Evolutionary conservation across 2,329 filamentous ascomycete species (phyloP).

Genomic region (Pseudocercospora fuligena): DNA sequence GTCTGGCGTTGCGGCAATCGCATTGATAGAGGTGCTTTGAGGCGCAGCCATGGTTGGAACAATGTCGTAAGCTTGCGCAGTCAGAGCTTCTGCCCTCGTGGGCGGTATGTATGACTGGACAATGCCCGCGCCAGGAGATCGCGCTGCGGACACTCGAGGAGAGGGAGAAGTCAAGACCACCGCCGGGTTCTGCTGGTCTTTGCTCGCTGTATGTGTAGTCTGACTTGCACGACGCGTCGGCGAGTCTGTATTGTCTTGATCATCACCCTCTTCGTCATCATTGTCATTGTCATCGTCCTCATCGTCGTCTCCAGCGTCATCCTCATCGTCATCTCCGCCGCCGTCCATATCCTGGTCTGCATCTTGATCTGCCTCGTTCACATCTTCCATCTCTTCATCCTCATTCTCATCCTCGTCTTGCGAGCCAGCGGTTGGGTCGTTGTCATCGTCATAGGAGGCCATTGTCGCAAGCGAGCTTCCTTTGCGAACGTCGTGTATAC

Average conservation of each 20-base stretch:
- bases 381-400: conserved; percentile 51
- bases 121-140: conserved; percentile 38
- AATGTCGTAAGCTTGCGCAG: conserved; percentile 85
- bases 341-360: conserved; percentile 44
- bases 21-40: conserved; percentile 93
- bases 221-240: conserved; percentile 45
- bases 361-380: conserved; percentile 45
- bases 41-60: conserved; percentile 96
- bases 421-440: conserved; percentile 40
- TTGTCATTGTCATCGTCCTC: conserved; percentile 43
- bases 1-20: conserved; percentile 88
- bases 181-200: conserved; percentile 47
- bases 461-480: conserved; percentile 28
- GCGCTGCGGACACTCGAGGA: conserved; percentile 41
- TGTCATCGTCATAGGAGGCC: conserved; percentile 55
- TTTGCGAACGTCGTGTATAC: not conserved
- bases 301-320: conserved; percentile 48
- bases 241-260: conserved; percentile 52
- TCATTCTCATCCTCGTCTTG: conserved; percentile 53
- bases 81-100: conserved; percentile 78
- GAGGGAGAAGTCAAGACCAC: conserved; percentile 56
- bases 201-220: conserved; percentile 24
- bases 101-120: conserved; percentile 37
- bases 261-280: conserved; percentile 43
- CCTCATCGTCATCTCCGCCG: conserved; percentile 45